These are phyloP conservation scores for Avena insularis DNA, from an alignment of 176 grass and related monocot species.

Conservation along the genomic window DNA sequence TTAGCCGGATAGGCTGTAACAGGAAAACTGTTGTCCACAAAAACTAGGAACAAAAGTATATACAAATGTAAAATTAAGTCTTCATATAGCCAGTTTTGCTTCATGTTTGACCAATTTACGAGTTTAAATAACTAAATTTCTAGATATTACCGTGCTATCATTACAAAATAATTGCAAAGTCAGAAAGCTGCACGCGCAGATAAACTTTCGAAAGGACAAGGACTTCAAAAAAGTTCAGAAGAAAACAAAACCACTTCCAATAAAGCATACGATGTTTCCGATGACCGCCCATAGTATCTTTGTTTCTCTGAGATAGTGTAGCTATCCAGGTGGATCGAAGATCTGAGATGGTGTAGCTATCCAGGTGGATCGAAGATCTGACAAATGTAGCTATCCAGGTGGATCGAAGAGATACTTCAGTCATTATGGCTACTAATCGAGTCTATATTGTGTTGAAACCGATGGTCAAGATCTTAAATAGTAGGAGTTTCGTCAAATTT, in stretches of 20 bases:
- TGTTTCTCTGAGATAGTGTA: too few relatives aligned
- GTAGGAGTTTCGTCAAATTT: neutral
- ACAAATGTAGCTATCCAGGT: neutral
- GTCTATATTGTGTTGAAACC: neutral
- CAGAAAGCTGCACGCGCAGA: neutral
- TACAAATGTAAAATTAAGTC: neutral
- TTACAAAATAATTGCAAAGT: neutral
- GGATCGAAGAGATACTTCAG: neutral
- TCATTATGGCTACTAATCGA: too few relatives aligned
- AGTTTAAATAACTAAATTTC: too few relatives aligned
- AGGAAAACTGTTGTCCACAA: too few relatives aligned
- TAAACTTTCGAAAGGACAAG: neutral
- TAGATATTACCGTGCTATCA: neutral
- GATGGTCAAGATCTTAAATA: neutral
- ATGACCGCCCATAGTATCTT: neutral
- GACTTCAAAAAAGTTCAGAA: neutral
- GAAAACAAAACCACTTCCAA: constrained; percentile 7
- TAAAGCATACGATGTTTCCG: neutral
- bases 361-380: too few relatives aligned
- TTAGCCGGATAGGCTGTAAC: too few relatives aligned
- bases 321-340: too few relatives aligned
- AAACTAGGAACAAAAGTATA: too few relatives aligned
- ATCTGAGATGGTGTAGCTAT: too few relatives aligned
- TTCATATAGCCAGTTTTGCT: neutral
- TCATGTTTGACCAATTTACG: neutral